These are phyloP conservation scores for Rhizoclosmatium sp. DNA, from an alignment of 192 early-diverging fungal species.

Conservation along the genomic window DNA sequence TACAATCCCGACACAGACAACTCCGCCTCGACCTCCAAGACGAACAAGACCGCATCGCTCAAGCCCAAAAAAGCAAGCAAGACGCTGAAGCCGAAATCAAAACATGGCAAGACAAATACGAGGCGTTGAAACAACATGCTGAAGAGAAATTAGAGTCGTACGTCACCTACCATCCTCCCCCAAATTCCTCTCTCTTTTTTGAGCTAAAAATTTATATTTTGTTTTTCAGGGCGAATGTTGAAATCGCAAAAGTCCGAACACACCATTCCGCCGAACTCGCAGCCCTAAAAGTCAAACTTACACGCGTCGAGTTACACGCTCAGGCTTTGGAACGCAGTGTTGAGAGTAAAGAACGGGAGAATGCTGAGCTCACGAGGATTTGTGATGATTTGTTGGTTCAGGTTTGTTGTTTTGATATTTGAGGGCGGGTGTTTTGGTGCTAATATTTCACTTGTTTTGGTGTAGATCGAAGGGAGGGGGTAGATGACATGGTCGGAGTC, in stretches of 20 bases:
- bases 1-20: conserved; percentile 40
- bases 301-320: conserved; percentile 42
- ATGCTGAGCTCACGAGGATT: conserved; percentile 49
- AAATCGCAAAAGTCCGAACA: conserved; percentile 41
- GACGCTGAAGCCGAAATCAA: conserved; percentile 22
- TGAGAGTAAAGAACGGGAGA: conserved; percentile 49
- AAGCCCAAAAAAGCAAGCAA: conserved; percentile 1
- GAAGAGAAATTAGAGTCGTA: conserved; percentile 53
- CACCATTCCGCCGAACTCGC: conserved; percentile 49
- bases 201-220: not conserved
- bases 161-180: not conserved
- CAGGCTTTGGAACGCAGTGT: conserved; percentile 39
- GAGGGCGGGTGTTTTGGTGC: not conserved
- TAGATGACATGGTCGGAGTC: too few relatives aligned
- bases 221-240: conserved; percentile 46
- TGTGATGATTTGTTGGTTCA: conserved; percentile 53
- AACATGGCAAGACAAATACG: conserved; percentile 33
- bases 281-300: conserved; percentile 42
- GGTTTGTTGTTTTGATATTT: conserved; percentile 19
- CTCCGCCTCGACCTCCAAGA: conserved; percentile 43
- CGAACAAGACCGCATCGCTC: conserved; percentile 36
- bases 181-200: not conserved
- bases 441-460: too few relatives aligned
- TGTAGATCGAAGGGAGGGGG: too few relatives aligned
- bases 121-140: conserved; percentile 45